A percentile compares a stretch with the other conserved stretches of the same genome.
phyloP scores from a whole-genome alignment of 176 grass and related monocot species.

The Rhipidocladum racemiflorum region DNA sequence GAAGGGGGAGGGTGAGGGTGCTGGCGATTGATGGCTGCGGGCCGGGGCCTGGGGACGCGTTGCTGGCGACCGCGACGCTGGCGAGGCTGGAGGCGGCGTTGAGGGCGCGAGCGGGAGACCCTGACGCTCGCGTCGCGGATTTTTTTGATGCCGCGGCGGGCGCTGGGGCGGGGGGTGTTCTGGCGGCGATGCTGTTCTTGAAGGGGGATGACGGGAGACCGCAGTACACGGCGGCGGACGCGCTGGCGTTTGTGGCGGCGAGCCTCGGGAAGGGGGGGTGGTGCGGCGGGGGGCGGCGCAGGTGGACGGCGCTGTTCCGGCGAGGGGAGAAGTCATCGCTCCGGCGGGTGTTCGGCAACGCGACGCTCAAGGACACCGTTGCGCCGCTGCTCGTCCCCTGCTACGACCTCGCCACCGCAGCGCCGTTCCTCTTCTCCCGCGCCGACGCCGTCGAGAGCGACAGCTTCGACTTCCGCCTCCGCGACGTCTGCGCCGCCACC shows the following conservation, averaged over 20 bases:
- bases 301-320: constrained; percentile 41
- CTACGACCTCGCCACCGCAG: constrained; percentile 63
- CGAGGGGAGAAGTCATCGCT: not conserved
- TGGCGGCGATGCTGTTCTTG: constrained; percentile 71
- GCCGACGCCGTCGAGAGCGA: constrained; percentile 88
- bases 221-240: constrained; percentile 51
- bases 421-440: constrained; percentile 90
- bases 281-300: not conserved
- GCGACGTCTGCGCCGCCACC: constrained; percentile 85
- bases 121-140: constrained; percentile 48
- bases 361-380: constrained; percentile 70
- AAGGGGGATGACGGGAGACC: constrained; percentile 42
- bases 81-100: constrained; percentile 61
- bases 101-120: constrained; percentile 36
- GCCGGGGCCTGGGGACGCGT: constrained; percentile 35
- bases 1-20: constrained; percentile 40
- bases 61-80: constrained; percentile 51
- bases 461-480: constrained; percentile 81
- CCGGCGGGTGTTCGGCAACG: constrained; percentile 57
- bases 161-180: constrained; percentile 39
- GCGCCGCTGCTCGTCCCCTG: constrained; percentile 83
- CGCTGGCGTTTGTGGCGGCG: constrained; percentile 46
- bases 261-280: constrained; percentile 31
- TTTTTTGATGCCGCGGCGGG: constrained; percentile 76
- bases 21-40: constrained; percentile 74